Evolutionary conservation across 306 rosid species (phyloP), one percentile per base, ranked within the genome.

Genomic region (Hippophae tibetana): DNA sequence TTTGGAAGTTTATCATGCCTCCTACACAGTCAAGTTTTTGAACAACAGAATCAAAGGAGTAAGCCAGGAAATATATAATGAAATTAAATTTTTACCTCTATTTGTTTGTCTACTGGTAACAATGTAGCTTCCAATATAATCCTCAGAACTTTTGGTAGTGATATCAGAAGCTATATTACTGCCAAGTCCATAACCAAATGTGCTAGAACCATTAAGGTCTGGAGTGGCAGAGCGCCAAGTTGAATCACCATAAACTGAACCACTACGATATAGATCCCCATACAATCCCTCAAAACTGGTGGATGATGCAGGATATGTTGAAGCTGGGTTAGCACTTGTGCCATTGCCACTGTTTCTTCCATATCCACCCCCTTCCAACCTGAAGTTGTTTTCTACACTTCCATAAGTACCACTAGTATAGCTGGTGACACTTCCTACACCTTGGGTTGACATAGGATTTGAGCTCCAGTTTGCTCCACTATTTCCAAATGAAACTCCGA

Each of bases 211-310:
- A 70, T 84, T 95, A 10, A 81, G 79, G 67, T 84, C 97, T 48
- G 95, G 85, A 74, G 86, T 61, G 57, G 86, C 65, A 58, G 97
- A 73, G 54, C 71, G 75, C 97, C 95, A 89, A 53, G 94, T 71
- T 44, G 93, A 57, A 63, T 84, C 87, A 43, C 77, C 73, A 61
- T 81, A 85, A 67, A 80, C 85, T 7, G 83, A 78, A 67, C 82
- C 76, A 46, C 64, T 75, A 49, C 76, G 86, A 73, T 86, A 86
- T 4, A 89, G 69, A 51, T 84, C 94, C 40, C 89, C 85, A 38
- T 82, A 86, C 7, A 90, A 77, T 62, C 89, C 90, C 56, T 89
- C 97, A 71, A 74, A 89, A 72, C 94, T 88, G 69, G 76, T 84
- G 43, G 72, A 52, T 13, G 85, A 68, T 61, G 77, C 65, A 54